A percentile compares a stretch with the other conserved stretches of the same genome.
These are phyloP conservation scores for Magnusiomyces paraingens DNA, from an alignment of 1,139 yeast genomes.

Conservation along the genomic window DNA sequence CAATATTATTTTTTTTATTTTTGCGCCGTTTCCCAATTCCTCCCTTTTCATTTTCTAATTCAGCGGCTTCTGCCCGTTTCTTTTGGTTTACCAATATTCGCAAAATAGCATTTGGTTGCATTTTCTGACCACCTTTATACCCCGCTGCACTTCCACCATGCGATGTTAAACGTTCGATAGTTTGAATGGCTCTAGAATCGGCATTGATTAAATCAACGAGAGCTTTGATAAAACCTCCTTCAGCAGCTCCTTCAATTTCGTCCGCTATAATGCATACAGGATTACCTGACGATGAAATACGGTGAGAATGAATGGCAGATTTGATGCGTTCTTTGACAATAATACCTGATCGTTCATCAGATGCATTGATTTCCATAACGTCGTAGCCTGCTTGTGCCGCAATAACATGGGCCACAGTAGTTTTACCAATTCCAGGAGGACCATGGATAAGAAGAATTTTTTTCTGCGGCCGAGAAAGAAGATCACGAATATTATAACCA, in stretches of 20 bases:
- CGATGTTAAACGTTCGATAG: constrained; percentile 23
- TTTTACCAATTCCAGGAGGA: constrained; percentile 95
- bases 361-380: constrained; percentile 81
- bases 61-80: constrained; percentile 22
- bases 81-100: not conserved
- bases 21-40: constrained; percentile 8
- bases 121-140: not conserved
- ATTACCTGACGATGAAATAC: constrained; percentile 43
- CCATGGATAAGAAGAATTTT: constrained; percentile 76
- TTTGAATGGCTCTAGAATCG: constrained; percentile 44
- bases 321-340: constrained; percentile 54
- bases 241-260: constrained; percentile 87
- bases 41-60: constrained; percentile 11
- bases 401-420: constrained; percentile 78
- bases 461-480: constrained; percentile 61
- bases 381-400: constrained; percentile 80
- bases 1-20: constrained; percentile 16
- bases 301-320: constrained; percentile 62
- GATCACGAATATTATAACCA: constrained; percentile 37
- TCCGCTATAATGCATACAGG: constrained; percentile 83
- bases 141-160: not conserved
- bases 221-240: constrained; percentile 69
- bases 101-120: not conserved
- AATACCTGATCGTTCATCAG: constrained; percentile 68
- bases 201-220: constrained; percentile 53